phyloP scores from a whole-genome alignment of 2,329 filamentous ascomycete genomes.

The Alternaria sp. region DNA sequence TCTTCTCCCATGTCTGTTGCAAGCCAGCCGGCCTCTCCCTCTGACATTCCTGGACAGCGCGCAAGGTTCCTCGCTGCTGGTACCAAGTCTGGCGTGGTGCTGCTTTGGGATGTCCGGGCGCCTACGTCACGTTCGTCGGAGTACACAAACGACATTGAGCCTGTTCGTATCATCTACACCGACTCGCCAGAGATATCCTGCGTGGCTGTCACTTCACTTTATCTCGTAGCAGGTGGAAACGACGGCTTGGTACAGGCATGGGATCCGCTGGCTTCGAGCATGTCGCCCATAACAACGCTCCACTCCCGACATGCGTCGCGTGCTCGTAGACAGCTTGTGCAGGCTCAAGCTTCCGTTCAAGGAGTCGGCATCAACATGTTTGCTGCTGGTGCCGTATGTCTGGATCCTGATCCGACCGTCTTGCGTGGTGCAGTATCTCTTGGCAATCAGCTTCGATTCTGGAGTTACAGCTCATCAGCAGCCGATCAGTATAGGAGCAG shows the following conservation, averaged over 20 bases:
- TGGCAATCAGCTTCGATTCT: constrained; percentile 86
- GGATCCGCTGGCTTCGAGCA: constrained; percentile 87
- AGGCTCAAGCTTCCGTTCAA: constrained; percentile 70
- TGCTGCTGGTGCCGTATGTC: constrained; percentile 79
- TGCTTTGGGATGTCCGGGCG: constrained; percentile 85
- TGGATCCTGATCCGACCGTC: constrained; percentile 86
- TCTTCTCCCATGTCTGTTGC: constrained; percentile 61
- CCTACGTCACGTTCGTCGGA: constrained; percentile 61
- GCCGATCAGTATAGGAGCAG: constrained; percentile 75
- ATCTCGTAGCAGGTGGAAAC: constrained; percentile 90
- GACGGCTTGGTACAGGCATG: constrained; percentile 95
- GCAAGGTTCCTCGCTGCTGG: constrained; percentile 82
- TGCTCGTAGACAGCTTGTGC: constrained; percentile 75
- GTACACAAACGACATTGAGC: constrained; percentile 66
- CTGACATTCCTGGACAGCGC: constrained; percentile 82
- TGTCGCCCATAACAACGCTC: constrained; percentile 80
- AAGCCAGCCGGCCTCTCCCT: constrained; percentile 51
- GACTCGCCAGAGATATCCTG: constrained; percentile 88
- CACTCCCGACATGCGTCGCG: constrained; percentile 84
- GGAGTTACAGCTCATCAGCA: constrained; percentile 86
- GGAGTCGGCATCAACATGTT: constrained; percentile 77
- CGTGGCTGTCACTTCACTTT: constrained; percentile 81
- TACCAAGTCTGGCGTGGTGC: constrained; percentile 75
- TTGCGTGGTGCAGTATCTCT: constrained; percentile 87
- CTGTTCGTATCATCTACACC: constrained; percentile 83